phyloP scores from a whole-genome alignment of 1,284 basidiomycete genomes.

The Veloboletus limbatus region DNA sequence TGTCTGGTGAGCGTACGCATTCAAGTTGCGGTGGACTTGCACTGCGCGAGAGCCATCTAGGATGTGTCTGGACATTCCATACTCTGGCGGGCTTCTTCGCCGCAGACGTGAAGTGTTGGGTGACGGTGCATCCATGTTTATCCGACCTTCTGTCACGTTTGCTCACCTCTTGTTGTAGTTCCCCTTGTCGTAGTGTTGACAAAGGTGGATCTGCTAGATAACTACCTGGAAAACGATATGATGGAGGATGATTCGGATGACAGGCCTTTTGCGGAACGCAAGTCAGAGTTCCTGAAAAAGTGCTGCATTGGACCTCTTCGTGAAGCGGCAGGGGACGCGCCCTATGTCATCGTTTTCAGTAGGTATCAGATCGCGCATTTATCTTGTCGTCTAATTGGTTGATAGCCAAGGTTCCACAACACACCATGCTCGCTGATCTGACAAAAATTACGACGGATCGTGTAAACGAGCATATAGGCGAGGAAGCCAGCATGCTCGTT shows the following conservation, averaged over 20 bases:
- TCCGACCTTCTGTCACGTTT: neutral
- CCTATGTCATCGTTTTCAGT: slow-evolving; percentile 12
- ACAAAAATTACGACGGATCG: neutral
- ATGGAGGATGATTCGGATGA: neutral
- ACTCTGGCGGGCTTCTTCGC: slow-evolving; percentile 15
- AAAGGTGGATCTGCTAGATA: slow-evolving; percentile 12
- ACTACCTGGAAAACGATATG: slow-evolving; percentile 1
- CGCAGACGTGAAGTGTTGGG: slow-evolving; percentile 12
- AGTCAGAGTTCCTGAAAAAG: neutral
- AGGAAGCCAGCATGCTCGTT: neutral
- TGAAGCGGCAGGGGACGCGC: slow-evolving; percentile 1
- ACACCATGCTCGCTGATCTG: neutral
- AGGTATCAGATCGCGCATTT: neutral
- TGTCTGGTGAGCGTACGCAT: slow-evolving; percentile 10
- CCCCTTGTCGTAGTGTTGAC: slow-evolving; percentile 20
- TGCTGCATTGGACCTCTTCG: slow-evolving; percentile 5
- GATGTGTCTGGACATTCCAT: slow-evolving; percentile 16
- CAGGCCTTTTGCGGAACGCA: neutral
- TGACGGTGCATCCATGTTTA: slow-evolving; percentile 3
- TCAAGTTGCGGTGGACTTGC: neutral
- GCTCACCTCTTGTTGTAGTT: slow-evolving; percentile 1
- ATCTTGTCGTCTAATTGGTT: neutral
- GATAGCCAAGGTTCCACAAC: neutral
- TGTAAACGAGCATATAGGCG: neutral
- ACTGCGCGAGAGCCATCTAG: neutral